Conservation (phyloP, 148 eudicot genomes). For the Persicaria tinctoria region DNA sequence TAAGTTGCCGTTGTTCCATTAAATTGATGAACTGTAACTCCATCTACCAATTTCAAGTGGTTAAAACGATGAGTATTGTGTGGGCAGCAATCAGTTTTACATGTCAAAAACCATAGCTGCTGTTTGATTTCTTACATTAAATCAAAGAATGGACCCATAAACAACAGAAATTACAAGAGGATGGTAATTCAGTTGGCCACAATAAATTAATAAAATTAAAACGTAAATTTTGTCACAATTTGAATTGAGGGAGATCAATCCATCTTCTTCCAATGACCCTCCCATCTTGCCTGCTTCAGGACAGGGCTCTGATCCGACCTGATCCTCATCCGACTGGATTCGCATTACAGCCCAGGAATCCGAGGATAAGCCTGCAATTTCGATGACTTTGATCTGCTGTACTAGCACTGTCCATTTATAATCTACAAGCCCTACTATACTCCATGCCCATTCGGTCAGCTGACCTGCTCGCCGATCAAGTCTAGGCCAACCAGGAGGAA, state of each 20-base stretch:
- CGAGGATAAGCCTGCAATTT: not conserved
- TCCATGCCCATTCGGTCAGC: constrained; percentile 21
- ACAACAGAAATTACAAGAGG: constrained; percentile 1
- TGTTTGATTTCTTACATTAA: too few relatives aligned
- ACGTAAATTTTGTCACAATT: not conserved
- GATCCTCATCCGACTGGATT: not conserved
- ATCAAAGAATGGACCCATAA: not conserved
- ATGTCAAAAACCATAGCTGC: too few relatives aligned
- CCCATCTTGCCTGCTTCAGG: not conserved
- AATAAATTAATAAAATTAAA: not conserved
- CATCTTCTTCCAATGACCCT: not conserved
- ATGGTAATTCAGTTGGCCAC: not conserved
- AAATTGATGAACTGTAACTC: too few relatives aligned
- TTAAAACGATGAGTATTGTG: too few relatives aligned
- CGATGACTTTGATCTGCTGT: not conserved
- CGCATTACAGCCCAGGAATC: not conserved
- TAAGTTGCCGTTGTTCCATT: too few relatives aligned
- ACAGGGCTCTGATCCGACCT: not conserved
- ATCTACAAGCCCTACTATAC: not conserved
- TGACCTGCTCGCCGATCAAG: constrained; percentile 87
- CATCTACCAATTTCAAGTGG: too few relatives aligned
- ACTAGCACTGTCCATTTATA: constrained; percentile 20
- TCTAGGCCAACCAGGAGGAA: constrained; percentile 91
- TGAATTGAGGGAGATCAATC: not conserved
- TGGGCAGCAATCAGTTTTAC: too few relatives aligned